Evolutionary conservation across 129 eudicot genomes (phyloP).

Genomic region (Artemisia argyi): DNA sequence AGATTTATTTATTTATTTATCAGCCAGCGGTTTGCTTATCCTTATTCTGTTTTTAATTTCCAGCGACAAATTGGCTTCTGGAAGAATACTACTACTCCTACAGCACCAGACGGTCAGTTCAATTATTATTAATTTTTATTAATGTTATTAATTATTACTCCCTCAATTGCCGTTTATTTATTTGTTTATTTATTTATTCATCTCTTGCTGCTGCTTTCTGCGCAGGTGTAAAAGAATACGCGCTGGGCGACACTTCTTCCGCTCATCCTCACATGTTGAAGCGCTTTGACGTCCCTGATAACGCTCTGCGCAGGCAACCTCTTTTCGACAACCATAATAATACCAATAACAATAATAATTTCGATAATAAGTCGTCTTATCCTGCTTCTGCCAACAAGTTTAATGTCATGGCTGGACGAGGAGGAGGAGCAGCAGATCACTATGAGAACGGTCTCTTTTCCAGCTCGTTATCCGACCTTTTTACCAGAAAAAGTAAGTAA

Average conservation of each 20-base stretch:
- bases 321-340: slow-evolving; percentile 30
- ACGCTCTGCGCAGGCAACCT: slow-evolving; percentile 35
- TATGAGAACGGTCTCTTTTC: slow-evolving; percentile 82
- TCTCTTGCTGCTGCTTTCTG: not conserved
- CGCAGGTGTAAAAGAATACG: slow-evolving; percentile 51
- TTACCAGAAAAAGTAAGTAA: slow-evolving; percentile 73
- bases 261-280: slow-evolving; percentile 48
- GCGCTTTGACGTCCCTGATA: slow-evolving; percentile 38
- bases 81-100: slow-evolving; percentile 26
- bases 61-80: slow-evolving; percentile 81
- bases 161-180: not conserved
- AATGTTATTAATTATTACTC: no score
- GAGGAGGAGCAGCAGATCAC: slow-evolving; percentile 24
- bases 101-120: slow-evolving; percentile 34
- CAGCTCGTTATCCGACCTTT: slow-evolving; percentile 80
- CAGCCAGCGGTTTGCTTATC: not conserved
- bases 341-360: not conserved
- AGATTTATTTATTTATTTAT: not conserved
- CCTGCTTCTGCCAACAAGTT: slow-evolving; percentile 22
- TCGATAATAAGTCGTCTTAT: no score
- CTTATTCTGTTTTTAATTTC: not conserved
- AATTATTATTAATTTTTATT: not conserved
- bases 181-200: not conserved
- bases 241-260: slow-evolving; percentile 41
- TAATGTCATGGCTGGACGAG: slow-evolving; percentile 37